Base-by-base conservation (phyloP, 208 protist genomes). In the Crithidia acanthocephali region DNA sequence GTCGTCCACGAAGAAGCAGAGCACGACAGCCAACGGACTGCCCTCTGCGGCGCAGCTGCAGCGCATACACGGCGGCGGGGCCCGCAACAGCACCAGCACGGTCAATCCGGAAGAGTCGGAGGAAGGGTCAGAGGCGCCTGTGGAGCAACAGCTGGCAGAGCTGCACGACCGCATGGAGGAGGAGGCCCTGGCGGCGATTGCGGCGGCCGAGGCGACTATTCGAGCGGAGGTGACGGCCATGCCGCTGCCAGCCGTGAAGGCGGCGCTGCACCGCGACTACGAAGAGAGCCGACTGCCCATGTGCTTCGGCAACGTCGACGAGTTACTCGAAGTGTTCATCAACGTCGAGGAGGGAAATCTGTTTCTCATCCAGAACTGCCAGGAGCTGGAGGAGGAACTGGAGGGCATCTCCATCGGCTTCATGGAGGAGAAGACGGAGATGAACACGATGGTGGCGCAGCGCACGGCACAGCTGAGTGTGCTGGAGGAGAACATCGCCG, bases 331-430 rank as follows among this genome's bases (percentile, higher is more conserved):
- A 60, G 95, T 98, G 48, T 99, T 98, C 82, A 93, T 96, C 51
- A 95, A 93, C 63, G 91, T 99, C 1, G 96, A 99, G 79, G 97
- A 99, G 66, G 90, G 92, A 23, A 99, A 99, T 56, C 81, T 99
- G 45, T 98, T 98, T 61, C 83, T 99, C 27, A 99, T 99, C 67
- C 96, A 98, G 74, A 98, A 97, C 80, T 97, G 84, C 47, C 97
- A 98, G 72, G 91, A 96, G 80, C 77, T 97, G 42, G 94, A 98
- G 83, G 95, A 98, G 80, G 91, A 96, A 72, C 80, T 98, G 35
- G 95, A 98, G 64, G 87, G 93, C 33, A 86, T 98, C 20, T 82
- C 91, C 44, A 86, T 88, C 62, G 85, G 96, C 58, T 97, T 90
- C 67, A 65, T 90, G 27, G 76, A 82, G 25, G 93, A 97, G 68